Evolutionary conservation across 495 filamentous ascomycete genomes (phyloP).

Genomic region (Cercophora samala): DNA sequence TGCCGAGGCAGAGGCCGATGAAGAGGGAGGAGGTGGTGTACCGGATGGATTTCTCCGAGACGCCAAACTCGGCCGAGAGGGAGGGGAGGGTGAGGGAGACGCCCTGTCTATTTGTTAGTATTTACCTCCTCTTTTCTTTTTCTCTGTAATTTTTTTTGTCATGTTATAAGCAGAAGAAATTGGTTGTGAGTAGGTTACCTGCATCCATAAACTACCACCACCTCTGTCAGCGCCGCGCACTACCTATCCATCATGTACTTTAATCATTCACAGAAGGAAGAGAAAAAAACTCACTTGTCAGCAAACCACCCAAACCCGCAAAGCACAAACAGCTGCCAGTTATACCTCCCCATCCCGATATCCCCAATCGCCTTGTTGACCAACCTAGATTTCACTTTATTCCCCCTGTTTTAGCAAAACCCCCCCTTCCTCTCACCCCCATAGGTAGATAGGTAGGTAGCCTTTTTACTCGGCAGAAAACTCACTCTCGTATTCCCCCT

Average conservation of each 20-base stretch:
- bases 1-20: slow-evolving; percentile 65
- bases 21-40: slow-evolving; percentile 53
- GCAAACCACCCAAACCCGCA: slow-evolving; percentile 77
- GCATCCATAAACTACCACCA: not conserved
- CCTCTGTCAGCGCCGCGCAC: too few species aligned
- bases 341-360: slow-evolving; percentile 84
- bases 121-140: not conserved
- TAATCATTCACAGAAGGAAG: too few species aligned
- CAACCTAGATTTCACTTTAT: slow-evolving; percentile 53
- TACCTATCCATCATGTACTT: too few species aligned
- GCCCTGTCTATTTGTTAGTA: slow-evolving; percentile 44
- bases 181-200: not conserved
- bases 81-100: slow-evolving; percentile 74
- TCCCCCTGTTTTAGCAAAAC: not conserved
- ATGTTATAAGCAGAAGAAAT: too few species aligned
- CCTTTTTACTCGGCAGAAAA: too few species aligned
- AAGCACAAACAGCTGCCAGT: slow-evolving; percentile 78
- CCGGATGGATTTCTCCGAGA: slow-evolving; percentile 50
- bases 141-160: too few species aligned
- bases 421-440: not conserved
- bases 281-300: slow-evolving; percentile 47
- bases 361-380: slow-evolving; percentile 77
- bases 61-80: slow-evolving; percentile 61
- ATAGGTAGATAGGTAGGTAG: too few species aligned
- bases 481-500: not conserved